Percentiles rank a stretch among this genome's conserved stretches.
Conservation (phyloP, 108 stramenopile genomes). For the Nitzschia sp. region DNA sequence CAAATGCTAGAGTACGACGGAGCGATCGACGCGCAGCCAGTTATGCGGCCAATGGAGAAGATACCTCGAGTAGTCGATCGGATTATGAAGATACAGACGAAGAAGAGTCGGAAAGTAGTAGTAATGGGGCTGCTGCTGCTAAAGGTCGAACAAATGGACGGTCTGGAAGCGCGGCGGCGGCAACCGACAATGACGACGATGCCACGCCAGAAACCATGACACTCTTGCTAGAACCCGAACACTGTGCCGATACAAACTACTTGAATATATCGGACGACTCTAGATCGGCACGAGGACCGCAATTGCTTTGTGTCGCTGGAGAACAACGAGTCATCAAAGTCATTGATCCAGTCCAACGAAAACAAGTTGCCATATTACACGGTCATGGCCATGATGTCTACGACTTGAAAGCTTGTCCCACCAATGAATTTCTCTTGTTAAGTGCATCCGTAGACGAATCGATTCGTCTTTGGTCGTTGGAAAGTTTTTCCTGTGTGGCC, state of each 20-base stretch:
- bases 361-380: constrained; percentile 42
- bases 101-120: neutral
- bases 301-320: constrained; percentile 69
- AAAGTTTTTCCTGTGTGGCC: constrained; percentile 57
- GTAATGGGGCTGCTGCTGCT: neutral
- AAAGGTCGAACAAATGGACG: neutral
- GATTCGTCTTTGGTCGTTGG: constrained; percentile 86
- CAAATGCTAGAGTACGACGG: neutral
- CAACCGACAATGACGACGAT: neutral
- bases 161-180: too few relatives aligned
- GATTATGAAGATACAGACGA: neutral
- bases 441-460: constrained; percentile 74
- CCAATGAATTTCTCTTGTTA: constrained; percentile 60
- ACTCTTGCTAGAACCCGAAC: neutral
- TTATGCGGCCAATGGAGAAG: constrained; percentile 1
- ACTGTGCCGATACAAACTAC: neutral
- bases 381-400: constrained; percentile 78
- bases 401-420: constrained; percentile 62
- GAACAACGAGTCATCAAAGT: constrained; percentile 60
- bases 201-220: neutral
- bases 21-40: neutral
- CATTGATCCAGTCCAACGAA: constrained; percentile 53
- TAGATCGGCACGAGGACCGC: constrained; percentile 44
- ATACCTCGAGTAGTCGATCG: constrained; percentile 3
- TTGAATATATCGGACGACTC: neutral